phyloP scores from a whole-genome alignment of 2,329 filamentous ascomycete genomes.

The Aspergillus sojae region DNA sequence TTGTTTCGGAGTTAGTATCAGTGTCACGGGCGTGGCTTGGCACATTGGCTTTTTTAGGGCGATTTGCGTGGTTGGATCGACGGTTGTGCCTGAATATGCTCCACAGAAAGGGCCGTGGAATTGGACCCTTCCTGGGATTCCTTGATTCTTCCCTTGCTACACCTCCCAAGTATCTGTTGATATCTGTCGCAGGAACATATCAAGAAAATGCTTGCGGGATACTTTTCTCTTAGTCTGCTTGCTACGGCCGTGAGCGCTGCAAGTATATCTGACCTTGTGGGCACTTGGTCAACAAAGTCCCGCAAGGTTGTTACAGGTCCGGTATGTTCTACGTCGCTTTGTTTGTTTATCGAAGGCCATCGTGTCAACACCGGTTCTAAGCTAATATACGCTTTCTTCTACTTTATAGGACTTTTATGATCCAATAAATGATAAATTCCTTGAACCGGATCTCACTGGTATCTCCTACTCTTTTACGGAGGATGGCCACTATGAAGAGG shows the following conservation, averaged over 20 bases:
- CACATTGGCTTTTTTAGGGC: background rate
- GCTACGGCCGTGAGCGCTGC: constrained; percentile 42
- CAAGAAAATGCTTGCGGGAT: constrained; percentile 31
- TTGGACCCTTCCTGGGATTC: constrained; percentile 4
- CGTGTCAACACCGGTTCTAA: background rate
- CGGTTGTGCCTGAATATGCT: constrained; percentile 7
- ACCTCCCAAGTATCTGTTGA: constrained; percentile 5
- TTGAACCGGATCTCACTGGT: constrained; percentile 67
- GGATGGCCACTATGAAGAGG: constrained; percentile 69
- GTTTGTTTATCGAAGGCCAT: constrained; percentile 6
- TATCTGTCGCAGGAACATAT: constrained; percentile 8
- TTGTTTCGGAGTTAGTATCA: background rate
- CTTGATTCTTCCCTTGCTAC: constrained; percentile 6
- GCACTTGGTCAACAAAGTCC: constrained; percentile 74
- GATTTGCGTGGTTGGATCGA: constrained; percentile 8
- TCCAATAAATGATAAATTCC: constrained; percentile 64
- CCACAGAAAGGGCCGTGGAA: background rate
- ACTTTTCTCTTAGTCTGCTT: constrained; percentile 40
- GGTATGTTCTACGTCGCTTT: constrained; percentile 47
- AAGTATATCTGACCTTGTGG: constrained; percentile 57
- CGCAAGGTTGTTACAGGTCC: constrained; percentile 69
- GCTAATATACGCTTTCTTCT: constrained; percentile 10
- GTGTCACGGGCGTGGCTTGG: constrained; percentile 3
- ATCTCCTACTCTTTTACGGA: constrained; percentile 74
- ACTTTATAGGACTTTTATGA: constrained; percentile 66